phyloP scores from a whole-genome alignment of 2,329 filamentous ascomycete genomes.

The Hysterium pulicare region DNA sequence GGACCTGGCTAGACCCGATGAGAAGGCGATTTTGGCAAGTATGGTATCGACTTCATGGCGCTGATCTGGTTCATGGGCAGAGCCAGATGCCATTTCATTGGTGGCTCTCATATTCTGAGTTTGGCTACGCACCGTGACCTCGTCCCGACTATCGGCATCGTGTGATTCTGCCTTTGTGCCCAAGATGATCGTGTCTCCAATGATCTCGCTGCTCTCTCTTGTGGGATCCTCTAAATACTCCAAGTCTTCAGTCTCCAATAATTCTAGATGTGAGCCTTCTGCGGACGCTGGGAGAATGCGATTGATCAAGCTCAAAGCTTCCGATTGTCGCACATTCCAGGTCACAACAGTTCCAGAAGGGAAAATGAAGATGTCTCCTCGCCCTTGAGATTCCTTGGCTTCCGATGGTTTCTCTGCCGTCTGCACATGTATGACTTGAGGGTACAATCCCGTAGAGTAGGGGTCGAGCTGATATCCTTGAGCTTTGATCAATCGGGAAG shows the following conservation, averaged over 20 bases:
- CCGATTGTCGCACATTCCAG: slow-evolving; percentile 79
- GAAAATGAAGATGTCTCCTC: slow-evolving; percentile 92
- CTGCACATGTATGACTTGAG: slow-evolving; percentile 62
- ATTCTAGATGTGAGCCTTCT: slow-evolving; percentile 66
- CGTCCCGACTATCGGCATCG: slow-evolving; percentile 42
- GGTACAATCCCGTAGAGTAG: slow-evolving; percentile 58
- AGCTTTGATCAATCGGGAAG: slow-evolving; percentile 54
- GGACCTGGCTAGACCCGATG: slow-evolving; percentile 84
- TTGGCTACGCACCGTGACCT: slow-evolving; percentile 7
- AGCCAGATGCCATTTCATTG: slow-evolving; percentile 7
- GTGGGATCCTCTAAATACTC: slow-evolving; percentile 76
- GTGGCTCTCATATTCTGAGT: slow-evolving; percentile 4
- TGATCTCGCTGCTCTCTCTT: slow-evolving; percentile 71
- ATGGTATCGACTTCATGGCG: slow-evolving; percentile 56
- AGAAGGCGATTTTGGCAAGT: slow-evolving; percentile 93
- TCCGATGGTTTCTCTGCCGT: slow-evolving; percentile 38
- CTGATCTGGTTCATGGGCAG: slow-evolving; percentile 26
- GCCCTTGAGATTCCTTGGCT: slow-evolving; percentile 48
- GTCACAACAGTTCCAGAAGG: slow-evolving; percentile 90
- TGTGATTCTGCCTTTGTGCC: slow-evolving; percentile 61
- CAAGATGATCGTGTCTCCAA: slow-evolving; percentile 83
- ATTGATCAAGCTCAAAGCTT: slow-evolving; percentile 55
- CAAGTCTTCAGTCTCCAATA: slow-evolving; percentile 82
- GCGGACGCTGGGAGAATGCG: slow-evolving; percentile 73
- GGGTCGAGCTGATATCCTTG: slow-evolving; percentile 63